Base-by-base conservation (phyloP, 2,329 filamentous ascomycete genomes). In the Fusarium nisikadoi region DNA sequence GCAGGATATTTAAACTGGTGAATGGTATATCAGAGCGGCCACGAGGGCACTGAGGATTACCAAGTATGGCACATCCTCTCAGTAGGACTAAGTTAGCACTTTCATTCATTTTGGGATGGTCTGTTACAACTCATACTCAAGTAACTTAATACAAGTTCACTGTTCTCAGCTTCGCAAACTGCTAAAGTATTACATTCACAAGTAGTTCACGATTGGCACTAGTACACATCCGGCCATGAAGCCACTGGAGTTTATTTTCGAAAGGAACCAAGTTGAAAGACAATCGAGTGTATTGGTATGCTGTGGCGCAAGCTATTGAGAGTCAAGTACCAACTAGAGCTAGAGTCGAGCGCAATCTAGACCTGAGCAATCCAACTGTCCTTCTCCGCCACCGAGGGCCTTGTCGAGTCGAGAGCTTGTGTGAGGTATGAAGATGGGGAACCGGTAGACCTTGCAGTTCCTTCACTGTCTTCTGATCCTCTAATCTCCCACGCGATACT, bases 1-100 rank as follows among this genome's bases (percentile, higher is more conserved):
- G 7, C 27, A 52, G 1, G 10, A 8, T 23, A 10, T 5, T 13
- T 2, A 9, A 6, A 12, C 7, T 1, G 6, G 5, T 4, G 17
- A 6, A 38, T 9, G 12, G 2, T 1, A 5, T 3, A 36, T 20
- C 7, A 17, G 33, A 17, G 23, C 19, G 23, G 27, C 27, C 27
- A 29, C 2, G 8, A 8, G 8, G 27, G 27, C 27, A 29, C 27
- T 8, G 27, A 2, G 27, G 27, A 29, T 8, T 29, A 2, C 7
- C 2, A 19, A 39, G 33, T 16, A 38, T 16, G 3, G 2, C 0
- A 38, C 6, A 41, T 41, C 13, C 20, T n/a, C 39, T 14, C n/a
- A 41, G 6, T 8, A 12, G 33, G 7, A 27, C 23, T n/a, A 12
- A 27, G n/a, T n/a, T n/a, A n/a, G n/a, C 2, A 38, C 4, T 12